Percentiles rank a stretch among this genome's conserved stretches.
Evolutionary conservation across 1,284 basidiomycete species (phyloP).

Genomic region (Coniophora puteana): DNA sequence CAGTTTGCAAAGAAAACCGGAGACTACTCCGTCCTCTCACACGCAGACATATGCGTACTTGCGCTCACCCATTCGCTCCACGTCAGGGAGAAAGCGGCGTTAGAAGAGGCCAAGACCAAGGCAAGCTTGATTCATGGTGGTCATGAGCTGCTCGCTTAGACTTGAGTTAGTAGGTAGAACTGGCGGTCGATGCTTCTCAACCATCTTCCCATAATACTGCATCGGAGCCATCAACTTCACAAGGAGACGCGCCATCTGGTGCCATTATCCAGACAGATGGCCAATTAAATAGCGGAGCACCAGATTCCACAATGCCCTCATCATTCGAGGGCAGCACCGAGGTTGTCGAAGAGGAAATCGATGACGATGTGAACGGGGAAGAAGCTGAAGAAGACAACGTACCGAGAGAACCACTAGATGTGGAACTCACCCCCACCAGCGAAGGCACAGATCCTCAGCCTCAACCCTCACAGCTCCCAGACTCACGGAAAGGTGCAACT

Average conservation of each 20-base stretch:
- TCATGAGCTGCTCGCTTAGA: not conserved
- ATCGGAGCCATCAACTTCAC: too few species aligned
- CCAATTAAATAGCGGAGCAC: too few species aligned
- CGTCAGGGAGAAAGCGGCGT: slow-evolving; percentile 34
- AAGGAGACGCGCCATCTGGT: too few species aligned
- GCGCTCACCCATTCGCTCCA: slow-evolving; percentile 85
- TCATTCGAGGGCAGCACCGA: slow-evolving; percentile 1
- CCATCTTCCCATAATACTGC: too few species aligned
- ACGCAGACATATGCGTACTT: slow-evolving; percentile 88
- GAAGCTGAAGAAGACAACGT: slow-evolving; percentile 16
- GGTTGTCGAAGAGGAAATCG: not conserved
- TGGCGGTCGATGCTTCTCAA: too few species aligned
- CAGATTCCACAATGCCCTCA: too few species aligned
- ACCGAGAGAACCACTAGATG: slow-evolving; percentile 40
- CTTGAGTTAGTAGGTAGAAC: slow-evolving; percentile 2
- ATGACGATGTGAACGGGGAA: not conserved
- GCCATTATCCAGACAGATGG: too few species aligned
- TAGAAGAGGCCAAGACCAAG: slow-evolving; percentile 15
- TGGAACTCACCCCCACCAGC: slow-evolving; percentile 43
- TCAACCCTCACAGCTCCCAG: slow-evolving; percentile 6
- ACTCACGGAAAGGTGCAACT: slow-evolving; percentile 12
- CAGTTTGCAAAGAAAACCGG: slow-evolving; percentile 95
- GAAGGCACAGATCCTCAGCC: slow-evolving; percentile 10
- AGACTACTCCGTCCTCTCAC: slow-evolving; percentile 91
- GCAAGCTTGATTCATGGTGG: slow-evolving; percentile 7